Percentiles rank a stretch among this genome's conserved stretches.
Evolutionary conservation across 1,284 basidiomycete genomes (phyloP).

Genomic region (Naganishia albida): DNA sequence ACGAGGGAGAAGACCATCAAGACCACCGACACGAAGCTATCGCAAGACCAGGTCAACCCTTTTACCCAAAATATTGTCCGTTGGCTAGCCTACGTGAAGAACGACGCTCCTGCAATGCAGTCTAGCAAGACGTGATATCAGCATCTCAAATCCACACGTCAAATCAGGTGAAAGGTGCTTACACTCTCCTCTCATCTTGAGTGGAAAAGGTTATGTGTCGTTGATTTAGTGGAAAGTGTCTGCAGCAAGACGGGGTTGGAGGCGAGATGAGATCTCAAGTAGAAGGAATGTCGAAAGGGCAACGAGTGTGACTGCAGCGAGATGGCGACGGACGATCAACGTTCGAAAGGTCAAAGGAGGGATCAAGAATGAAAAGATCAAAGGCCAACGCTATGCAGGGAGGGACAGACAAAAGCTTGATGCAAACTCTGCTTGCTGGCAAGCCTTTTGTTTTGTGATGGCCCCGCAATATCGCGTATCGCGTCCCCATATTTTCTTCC

Average conservation of each 20-base stretch:
- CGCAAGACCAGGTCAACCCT: not conserved
- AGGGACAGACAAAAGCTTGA: no score
- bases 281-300: no score
- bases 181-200: conserved; percentile 34
- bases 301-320: no score
- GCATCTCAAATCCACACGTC: not conserved
- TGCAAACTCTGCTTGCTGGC: no score
- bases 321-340: no score
- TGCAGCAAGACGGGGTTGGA: no score
- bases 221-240: not conserved
- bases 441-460: not conserved
- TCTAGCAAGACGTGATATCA: conserved; percentile 34
- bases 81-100: conserved; percentile 37
- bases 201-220: not conserved
- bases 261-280: no score
- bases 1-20: conserved; percentile 44
- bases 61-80: not conserved
- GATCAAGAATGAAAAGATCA: no score
- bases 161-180: not conserved
- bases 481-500: no score
- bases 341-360: no score
- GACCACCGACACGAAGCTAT: conserved; percentile 45
- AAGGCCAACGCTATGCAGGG: no score
- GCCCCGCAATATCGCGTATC: no score
- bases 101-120: conserved; percentile 49